Conservation (phyloP, 2,329 filamentous ascomycete species). For the Aspergillus amoenus region DNA sequence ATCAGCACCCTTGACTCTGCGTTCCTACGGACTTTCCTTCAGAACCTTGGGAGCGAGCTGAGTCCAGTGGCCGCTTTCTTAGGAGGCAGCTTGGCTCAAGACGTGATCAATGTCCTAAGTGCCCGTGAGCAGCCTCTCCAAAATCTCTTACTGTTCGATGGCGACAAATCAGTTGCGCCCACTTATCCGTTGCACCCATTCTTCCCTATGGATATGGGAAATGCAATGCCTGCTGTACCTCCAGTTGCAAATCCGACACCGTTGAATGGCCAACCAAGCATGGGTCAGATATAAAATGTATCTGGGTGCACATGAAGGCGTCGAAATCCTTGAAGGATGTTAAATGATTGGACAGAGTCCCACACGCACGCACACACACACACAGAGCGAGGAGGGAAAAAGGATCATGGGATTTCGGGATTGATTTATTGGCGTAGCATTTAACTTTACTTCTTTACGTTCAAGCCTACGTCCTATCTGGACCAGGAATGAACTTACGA, state of each 20-base stretch:
- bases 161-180: slow-evolving; percentile 72
- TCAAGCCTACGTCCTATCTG: background rate
- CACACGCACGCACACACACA: background rate
- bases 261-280: slow-evolving; percentile 15
- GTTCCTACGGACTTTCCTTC: slow-evolving; percentile 79
- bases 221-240: slow-evolving; percentile 26
- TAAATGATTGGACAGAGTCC: background rate
- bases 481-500: slow-evolving; percentile 10
- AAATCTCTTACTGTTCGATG: slow-evolving; percentile 91
- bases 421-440: background rate
- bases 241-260: slow-evolving; percentile 29
- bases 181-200: slow-evolving; percentile 79
- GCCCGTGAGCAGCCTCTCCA: slow-evolving; percentile 92
- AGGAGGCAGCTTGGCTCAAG: slow-evolving; percentile 87
- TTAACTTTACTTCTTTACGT: background rate
- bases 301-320: background rate
- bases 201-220: slow-evolving; percentile 39
- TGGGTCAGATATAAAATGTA: background rate
- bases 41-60: slow-evolving; percentile 81
- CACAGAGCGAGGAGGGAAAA: background rate
- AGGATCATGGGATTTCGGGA: background rate
- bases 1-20: slow-evolving; percentile 66
- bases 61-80: slow-evolving; percentile 85
- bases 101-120: slow-evolving; percentile 94
- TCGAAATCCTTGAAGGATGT: background rate